Percentiles rank a stretch among this genome's conserved stretches.
Conservation (phyloP, 1,284 basidiomycete species). For the Marasmius sp. region DNA sequence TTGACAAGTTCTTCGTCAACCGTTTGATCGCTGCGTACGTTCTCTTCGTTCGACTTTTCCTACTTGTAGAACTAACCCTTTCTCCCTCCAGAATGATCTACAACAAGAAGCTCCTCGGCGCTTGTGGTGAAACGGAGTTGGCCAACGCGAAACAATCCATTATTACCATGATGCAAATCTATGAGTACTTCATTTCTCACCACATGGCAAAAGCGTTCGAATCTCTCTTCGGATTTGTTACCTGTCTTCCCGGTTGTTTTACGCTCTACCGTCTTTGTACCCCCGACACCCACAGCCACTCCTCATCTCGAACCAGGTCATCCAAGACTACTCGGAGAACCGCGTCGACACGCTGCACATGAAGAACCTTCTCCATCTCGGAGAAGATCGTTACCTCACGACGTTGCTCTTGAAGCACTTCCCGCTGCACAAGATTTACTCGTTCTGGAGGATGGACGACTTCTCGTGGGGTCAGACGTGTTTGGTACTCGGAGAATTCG, state of each 20-base stretch:
- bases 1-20: conserved; percentile 89
- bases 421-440: conserved; percentile 87
- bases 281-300: conserved; percentile 87
- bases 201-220: conserved; percentile 99
- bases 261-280: conserved; percentile 91
- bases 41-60: not conserved
- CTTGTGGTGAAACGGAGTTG: conserved; percentile 91
- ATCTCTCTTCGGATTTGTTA: conserved; percentile 94
- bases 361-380: conserved; percentile 95
- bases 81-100: conserved; percentile 68
- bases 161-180: conserved; percentile 99
- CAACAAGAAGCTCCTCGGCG: conserved; percentile 91
- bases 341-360: conserved; percentile 96
- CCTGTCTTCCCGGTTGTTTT: conserved; percentile 98
- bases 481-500: conserved; percentile 60
- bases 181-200: conserved; percentile 97
- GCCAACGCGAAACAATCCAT: conserved; percentile 91
- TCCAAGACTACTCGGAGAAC: conserved; percentile 94
- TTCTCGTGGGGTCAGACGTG: conserved; percentile 98
- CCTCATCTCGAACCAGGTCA: conserved; percentile 85
- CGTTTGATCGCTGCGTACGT: conserved; percentile 88
- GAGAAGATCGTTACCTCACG: conserved; percentile 98
- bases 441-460: conserved; percentile 99
- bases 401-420: conserved; percentile 95
- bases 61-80: conserved; percentile 5